These are phyloP conservation scores for Gnaphalium uliginosum DNA, from an alignment of 129 eudicot genomes.

Conservation along the genomic window DNA sequence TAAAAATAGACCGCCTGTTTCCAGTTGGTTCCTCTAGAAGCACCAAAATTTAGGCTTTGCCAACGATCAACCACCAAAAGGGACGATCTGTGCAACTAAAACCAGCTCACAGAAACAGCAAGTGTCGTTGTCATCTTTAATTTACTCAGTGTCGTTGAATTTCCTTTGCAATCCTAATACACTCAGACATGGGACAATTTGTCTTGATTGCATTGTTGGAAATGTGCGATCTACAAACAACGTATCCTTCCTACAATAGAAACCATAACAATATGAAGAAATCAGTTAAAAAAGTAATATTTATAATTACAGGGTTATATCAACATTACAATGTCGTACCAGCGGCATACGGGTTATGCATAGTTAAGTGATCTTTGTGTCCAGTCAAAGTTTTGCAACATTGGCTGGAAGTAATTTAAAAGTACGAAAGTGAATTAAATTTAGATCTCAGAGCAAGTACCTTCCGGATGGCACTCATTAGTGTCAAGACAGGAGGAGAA, in stretches of 20 bases:
- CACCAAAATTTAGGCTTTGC: background rate
- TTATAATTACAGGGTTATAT: background rate
- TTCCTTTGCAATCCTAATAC: constrained; percentile 64
- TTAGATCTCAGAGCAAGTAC: constrained; percentile 31
- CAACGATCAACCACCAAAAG: background rate
- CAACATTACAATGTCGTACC: background rate
- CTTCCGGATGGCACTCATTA: constrained; percentile 62
- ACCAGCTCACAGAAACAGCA: background rate
- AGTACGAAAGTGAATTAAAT: background rate
- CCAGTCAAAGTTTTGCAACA: background rate
- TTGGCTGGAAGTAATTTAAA: background rate
- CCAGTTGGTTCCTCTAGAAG: no score
- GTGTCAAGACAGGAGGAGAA: constrained; percentile 54
- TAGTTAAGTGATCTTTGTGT: background rate
- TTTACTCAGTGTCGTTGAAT: constrained; percentile 34
- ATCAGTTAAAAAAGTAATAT: background rate
- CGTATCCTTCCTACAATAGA: constrained; percentile 67
- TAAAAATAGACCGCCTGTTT: no score
- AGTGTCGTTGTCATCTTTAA: background rate
- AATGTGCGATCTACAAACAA: constrained; percentile 75
- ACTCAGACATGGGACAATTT: constrained; percentile 81
- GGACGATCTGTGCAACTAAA: background rate
- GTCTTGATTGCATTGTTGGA: constrained; percentile 86
- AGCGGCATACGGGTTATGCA: background rate
- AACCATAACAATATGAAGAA: background rate